Conservation (phyloP, 768 basidiomycete species). For the Hygrocybe coccinea region DNA sequence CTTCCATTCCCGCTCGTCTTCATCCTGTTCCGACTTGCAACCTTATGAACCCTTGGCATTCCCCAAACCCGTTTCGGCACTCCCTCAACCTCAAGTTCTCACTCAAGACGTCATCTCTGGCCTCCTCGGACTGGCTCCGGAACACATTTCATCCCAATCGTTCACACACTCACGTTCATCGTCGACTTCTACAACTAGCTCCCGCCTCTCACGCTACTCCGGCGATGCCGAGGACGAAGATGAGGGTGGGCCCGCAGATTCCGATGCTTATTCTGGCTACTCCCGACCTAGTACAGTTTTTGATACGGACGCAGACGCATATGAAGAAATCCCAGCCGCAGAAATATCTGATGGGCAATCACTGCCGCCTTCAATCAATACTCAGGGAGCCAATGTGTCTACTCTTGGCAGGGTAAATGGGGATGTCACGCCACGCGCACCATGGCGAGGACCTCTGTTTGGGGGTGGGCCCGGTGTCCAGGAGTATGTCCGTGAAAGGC, state of each 20-base stretch:
- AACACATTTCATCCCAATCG: slow-evolving; percentile 27
- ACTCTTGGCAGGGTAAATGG: slow-evolving; percentile 29
- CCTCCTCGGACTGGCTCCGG: slow-evolving; percentile 47
- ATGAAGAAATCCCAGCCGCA: slow-evolving; percentile 25
- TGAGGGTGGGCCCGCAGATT: slow-evolving; percentile 27
- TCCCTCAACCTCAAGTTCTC: slow-evolving; percentile 57
- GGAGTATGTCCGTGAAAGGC: neutral
- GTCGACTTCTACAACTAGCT: neutral
- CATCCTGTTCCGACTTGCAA: neutral
- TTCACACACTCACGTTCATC: neutral
- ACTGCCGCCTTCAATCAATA: slow-evolving; percentile 8
- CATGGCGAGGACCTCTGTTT: slow-evolving; percentile 8
- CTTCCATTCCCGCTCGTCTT: neutral
- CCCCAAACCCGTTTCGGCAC: slow-evolving; percentile 18
- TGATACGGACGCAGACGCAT: slow-evolving; percentile 31
- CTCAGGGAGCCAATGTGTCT: neutral
- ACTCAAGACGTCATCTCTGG: slow-evolving; percentile 65
- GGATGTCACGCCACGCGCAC: slow-evolving; percentile 64
- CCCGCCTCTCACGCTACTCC: slow-evolving; percentile 5
- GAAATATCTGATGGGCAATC: slow-evolving; percentile 33
- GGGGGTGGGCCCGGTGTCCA: slow-evolving; percentile 15
- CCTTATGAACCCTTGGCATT: neutral
- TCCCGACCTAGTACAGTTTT: slow-evolving; percentile 41
- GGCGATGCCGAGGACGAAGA: slow-evolving; percentile 59
- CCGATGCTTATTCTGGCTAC: slow-evolving; percentile 34